phyloP scores from a whole-genome alignment of 306 rosid genomes.

The Cicer arietinum region DNA sequence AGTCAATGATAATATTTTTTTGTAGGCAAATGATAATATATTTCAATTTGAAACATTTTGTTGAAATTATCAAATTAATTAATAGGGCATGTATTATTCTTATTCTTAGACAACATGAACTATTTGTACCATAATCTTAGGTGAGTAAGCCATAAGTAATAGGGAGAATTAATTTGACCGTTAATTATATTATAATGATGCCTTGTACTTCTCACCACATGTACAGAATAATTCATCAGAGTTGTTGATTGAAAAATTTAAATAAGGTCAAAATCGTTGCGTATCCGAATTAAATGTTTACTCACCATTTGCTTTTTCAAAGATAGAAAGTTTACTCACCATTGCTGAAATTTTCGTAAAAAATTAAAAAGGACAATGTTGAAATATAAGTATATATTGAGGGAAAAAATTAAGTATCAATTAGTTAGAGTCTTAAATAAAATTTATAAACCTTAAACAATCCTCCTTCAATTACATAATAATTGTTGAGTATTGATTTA shows the following conservation, averaged over 20 bases:
- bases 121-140: background rate
- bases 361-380: too few relatives aligned
- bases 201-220: slow-evolving; percentile 18
- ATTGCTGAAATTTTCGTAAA: too few relatives aligned
- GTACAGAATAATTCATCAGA: background rate
- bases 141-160: background rate
- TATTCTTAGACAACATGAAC: slow-evolving; percentile 17
- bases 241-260: slow-evolving; percentile 10
- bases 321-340: too few relatives aligned
- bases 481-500: too few relatives aligned
- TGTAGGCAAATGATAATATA: slow-evolving; percentile 16
- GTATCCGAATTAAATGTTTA: background rate
- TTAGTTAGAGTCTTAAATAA: too few relatives aligned
- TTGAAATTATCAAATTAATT: background rate
- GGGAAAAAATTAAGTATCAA: too few relatives aligned
- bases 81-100: background rate
- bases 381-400: too few relatives aligned
- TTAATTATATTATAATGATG: slow-evolving; percentile 15
- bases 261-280: slow-evolving; percentile 26
- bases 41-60: slow-evolving; percentile 1
- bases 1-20: slow-evolving; percentile 44
- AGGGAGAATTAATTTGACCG: slow-evolving; percentile 28
- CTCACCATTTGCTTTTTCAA: background rate
- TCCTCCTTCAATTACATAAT: too few relatives aligned
- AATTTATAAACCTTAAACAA: too few relatives aligned